phyloP scores from a whole-genome alignment of 768 basidiomycete species.

The Mycena vulgaris region DNA sequence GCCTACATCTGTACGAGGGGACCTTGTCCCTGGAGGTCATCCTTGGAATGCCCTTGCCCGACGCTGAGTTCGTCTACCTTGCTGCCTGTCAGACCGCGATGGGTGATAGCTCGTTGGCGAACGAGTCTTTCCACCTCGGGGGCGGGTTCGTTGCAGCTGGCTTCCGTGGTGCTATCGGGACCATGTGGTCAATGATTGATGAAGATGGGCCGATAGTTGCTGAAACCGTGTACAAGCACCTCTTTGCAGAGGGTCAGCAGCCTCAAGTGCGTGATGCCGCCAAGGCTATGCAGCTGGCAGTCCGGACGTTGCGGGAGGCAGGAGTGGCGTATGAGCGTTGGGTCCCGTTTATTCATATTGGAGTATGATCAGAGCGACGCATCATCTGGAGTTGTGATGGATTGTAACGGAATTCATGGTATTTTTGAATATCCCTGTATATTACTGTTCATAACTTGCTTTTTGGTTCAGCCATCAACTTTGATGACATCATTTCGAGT shows the following conservation, averaged over 20 bases:
- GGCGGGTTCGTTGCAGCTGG: neutral
- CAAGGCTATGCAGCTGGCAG: neutral
- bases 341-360: too few species aligned
- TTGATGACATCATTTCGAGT: too few species aligned
- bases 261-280: neutral
- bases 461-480: too few species aligned
- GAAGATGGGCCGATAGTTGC: neutral
- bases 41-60: neutral
- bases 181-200: conserved; percentile 3
- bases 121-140: too few species aligned
- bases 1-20: neutral
- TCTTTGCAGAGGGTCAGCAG: neutral
- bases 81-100: neutral
- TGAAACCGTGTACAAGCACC: neutral
- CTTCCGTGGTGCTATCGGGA: neutral
- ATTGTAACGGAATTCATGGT: too few species aligned
- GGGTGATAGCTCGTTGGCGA: neutral
- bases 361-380: too few species aligned
- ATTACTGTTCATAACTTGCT: too few species aligned
- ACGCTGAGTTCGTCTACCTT: neutral
- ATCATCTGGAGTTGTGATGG: too few species aligned
- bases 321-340: neutral
- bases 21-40: neutral
- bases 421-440: too few species aligned
- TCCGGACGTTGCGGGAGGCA: neutral